Evolutionary conservation across 2,329 filamentous ascomycete species (phyloP), one percentile per base, ranked within the genome.

Genomic region (Niveomyces coronatus): DNA sequence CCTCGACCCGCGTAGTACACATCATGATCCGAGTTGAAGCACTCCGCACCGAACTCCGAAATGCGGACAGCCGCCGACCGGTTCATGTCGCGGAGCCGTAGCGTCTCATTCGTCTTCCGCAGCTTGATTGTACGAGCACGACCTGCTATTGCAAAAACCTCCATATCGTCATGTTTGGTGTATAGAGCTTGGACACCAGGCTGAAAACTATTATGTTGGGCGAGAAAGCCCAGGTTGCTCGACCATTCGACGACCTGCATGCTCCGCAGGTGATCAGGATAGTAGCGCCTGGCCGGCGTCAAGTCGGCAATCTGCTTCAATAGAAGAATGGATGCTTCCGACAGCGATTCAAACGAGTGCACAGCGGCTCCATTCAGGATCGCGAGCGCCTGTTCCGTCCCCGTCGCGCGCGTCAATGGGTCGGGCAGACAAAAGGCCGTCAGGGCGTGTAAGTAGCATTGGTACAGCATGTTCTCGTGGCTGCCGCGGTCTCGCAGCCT

Each of bases 351-450:
- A n/a, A n/a, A n/a, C n/a, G n/a, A n/a, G n/a, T n/a, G n/a, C n/a
- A n/a, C n/a, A n/a, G n/a, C n/a, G n/a, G n/a, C n/a, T n/a, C n/a
- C n/a, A n/a, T n/a, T n/a, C n/a, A n/a, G n/a, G n/a, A n/a, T n/a
- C n/a, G n/a, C n/a, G n/a, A n/a, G n/a, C n/a, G n/a, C n/a, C n/a
- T n/a, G 0, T 70, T 76, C 4, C 54, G 50, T 0, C 46, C 35
- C 22, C 11, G 22, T 24, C 11, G 7, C 11, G 11, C 7, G 22
- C 11, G 11, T 7, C 22, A 24, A 11, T 0, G 52, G 52, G 44
- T 77, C 72, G 0, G 65, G 62, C 0, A 74, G 51, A 24, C 58
- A 68, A 32, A 62, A 58, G 0, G 71, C 68, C 0, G 73, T 77
- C 1, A 73, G 35, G 0, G 67, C 70, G 45, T 78, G 71, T 0